Percentiles rank a stretch among this genome's conserved stretches.
Conservation (phyloP, 2,329 filamentous ascomycete species). For the Pseudopyrenochaeta lycopersici region DNA sequence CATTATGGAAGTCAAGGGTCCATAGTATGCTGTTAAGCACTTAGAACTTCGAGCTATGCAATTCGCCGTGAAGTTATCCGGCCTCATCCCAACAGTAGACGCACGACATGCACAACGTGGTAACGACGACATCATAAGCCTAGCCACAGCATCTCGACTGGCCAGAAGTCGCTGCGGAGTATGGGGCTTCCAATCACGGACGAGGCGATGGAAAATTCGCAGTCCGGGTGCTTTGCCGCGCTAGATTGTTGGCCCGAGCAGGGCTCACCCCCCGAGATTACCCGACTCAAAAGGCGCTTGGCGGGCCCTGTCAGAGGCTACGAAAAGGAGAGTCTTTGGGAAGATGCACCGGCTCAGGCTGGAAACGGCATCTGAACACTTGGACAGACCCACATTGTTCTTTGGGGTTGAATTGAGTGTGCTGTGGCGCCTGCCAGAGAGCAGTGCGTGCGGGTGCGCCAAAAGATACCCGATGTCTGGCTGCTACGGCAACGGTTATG, state of each 20-base stretch:
- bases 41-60: too few relatives aligned
- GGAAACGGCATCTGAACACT: constrained; percentile 33
- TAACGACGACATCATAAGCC: constrained; percentile 1
- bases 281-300: constrained; percentile 25
- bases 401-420: constrained; percentile 15
- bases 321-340: constrained; percentile 13
- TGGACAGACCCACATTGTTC: constrained; percentile 29
- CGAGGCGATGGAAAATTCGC: constrained; percentile 27
- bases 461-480: constrained; percentile 20
- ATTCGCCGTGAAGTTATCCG: neutral
- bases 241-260: constrained; percentile 26
- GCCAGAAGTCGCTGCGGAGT: constrained; percentile 18
- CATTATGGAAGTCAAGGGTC: too few relatives aligned
- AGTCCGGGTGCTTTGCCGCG: constrained; percentile 20
- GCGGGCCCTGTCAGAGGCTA: neutral
- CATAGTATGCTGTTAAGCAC: too few relatives aligned
- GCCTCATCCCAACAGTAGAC: neutral
- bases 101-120: neutral
- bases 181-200: constrained; percentile 20
- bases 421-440: constrained; percentile 14
- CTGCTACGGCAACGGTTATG: constrained; percentile 33
- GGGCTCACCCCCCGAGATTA: constrained; percentile 21
- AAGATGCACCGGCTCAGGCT: constrained; percentile 11
- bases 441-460: constrained; percentile 21
- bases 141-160: constrained; percentile 15